phyloP scores from a whole-genome alignment of 2,329 filamentous ascomycete genomes.

The Fusarium praegraminearum region DNA sequence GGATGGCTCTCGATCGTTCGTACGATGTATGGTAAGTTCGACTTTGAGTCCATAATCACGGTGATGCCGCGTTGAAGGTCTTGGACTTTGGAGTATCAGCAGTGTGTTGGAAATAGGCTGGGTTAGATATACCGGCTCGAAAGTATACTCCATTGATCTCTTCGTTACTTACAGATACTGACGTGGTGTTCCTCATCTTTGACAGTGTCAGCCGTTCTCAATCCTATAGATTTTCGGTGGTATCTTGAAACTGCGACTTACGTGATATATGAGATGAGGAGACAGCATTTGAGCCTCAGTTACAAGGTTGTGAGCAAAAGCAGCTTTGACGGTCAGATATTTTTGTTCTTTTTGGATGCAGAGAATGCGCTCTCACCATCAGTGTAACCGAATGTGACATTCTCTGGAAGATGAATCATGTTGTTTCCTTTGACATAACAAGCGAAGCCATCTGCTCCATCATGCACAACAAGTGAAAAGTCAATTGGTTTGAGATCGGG shows the following conservation, averaged over 20 bases:
- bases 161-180: background rate
- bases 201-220: accelerated
- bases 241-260: background rate
- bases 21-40: conserved; percentile 20
- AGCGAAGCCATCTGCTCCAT: conserved; percentile 12
- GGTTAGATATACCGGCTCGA: conserved; percentile 2
- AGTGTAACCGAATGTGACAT: conserved; percentile 17
- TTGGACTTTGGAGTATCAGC: conserved; percentile 6
- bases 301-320: background rate
- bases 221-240: background rate
- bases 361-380: conserved; percentile 2
- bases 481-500: conserved; percentile 12
- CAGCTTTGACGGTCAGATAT: background rate
- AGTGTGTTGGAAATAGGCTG: accelerated
- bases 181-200: background rate
- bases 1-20: conserved; percentile 21
- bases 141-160: conserved; percentile 11
- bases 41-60: conserved; percentile 10
- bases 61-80: background rate
- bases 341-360: accelerated
- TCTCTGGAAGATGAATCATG: conserved; percentile 11
- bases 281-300: background rate
- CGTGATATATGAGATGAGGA: background rate
- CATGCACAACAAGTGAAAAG: conserved; percentile 22
- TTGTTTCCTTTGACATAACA: conserved; percentile 31